A percentile compares a stretch with the other conserved stretches of the same genome.
Evolutionary conservation across 371 early-diverging fungal genomes (phyloP).

Genomic region (Dentiscutata heterogama): DNA sequence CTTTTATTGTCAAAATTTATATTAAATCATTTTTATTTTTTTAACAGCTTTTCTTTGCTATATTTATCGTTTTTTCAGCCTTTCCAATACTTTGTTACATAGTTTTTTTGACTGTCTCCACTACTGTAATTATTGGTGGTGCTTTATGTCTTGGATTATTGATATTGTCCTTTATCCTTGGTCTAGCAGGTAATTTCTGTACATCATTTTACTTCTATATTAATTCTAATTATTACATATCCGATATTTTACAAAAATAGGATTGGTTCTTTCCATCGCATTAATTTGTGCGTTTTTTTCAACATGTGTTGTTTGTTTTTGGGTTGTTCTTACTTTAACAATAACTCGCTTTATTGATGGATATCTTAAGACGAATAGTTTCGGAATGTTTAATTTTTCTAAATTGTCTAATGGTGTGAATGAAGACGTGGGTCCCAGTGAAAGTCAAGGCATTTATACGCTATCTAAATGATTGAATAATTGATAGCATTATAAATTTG

Average conservation of each 20-base stretch:
- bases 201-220: not conserved
- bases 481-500: no score
- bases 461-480: no score
- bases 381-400: no score
- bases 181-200: slow-evolving; percentile 1
- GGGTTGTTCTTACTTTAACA: not conserved
- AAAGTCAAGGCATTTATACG: no score
- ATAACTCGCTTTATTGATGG: not conserved
- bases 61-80: slow-evolving; percentile 11
- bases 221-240: not conserved
- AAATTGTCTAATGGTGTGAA: no score
- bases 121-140: not conserved
- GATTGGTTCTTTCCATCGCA: not conserved
- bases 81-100: not conserved
- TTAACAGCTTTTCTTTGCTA: slow-evolving; percentile 19
- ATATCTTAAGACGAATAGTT: no score
- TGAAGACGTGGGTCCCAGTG: no score
- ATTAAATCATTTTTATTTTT: not conserved
- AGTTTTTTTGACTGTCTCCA: not conserved
- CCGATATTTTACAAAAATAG: not conserved
- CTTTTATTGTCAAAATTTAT: not conserved
- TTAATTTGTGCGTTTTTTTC: not conserved
- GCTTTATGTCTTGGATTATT: slow-evolving; percentile 20
- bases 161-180: not conserved
- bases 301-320: slow-evolving; percentile 9